Conservation (phyloP, 805 yeast species). For the Kodamaea neixiangensis region DNA sequence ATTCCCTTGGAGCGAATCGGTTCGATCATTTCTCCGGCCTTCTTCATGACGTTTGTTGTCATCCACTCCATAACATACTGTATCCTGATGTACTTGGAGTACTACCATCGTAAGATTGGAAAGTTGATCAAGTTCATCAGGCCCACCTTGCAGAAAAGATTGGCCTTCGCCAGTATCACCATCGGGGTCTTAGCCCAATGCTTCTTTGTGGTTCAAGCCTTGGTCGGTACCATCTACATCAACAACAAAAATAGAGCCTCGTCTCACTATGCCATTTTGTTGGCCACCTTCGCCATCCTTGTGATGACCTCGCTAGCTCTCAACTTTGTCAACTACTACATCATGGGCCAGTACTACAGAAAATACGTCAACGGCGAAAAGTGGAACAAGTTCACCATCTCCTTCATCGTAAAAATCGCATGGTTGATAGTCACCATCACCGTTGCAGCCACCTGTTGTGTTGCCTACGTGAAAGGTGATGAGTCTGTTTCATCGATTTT, state of each 20-base stretch:
- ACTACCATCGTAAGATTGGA: slow-evolving; percentile 30
- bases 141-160: slow-evolving; percentile 24
- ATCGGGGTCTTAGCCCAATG: slow-evolving; percentile 25
- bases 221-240: slow-evolving; percentile 20
- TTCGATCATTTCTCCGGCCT: slow-evolving; percentile 23
- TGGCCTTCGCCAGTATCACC: slow-evolving; percentile 25
- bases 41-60: slow-evolving; percentile 22
- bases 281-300: slow-evolving; percentile 27
- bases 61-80: slow-evolving; percentile 26
- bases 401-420: slow-evolving; percentile 24
- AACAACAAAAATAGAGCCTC: slow-evolving; percentile 15
- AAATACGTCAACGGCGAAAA: slow-evolving; percentile 29
- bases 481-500: slow-evolving; percentile 20
- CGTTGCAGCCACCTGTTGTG: slow-evolving; percentile 22
- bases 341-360: slow-evolving; percentile 31
- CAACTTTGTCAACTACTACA: slow-evolving; percentile 29
- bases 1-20: slow-evolving; percentile 29
- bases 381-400: slow-evolving; percentile 31
- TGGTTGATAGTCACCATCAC: slow-evolving; percentile 26
- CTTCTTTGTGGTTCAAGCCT: slow-evolving; percentile 23
- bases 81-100: slow-evolving; percentile 26
- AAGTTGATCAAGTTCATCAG: slow-evolving; percentile 29
- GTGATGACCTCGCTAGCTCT: slow-evolving; percentile 26
- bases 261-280: slow-evolving; percentile 25
- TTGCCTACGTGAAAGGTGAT: slow-evolving; percentile 21